Evolutionary conservation across 768 basidiomycete species (phyloP), one percentile per base, ranked within the genome.

Genomic region (Gloeophyllum trabeum): DNA sequence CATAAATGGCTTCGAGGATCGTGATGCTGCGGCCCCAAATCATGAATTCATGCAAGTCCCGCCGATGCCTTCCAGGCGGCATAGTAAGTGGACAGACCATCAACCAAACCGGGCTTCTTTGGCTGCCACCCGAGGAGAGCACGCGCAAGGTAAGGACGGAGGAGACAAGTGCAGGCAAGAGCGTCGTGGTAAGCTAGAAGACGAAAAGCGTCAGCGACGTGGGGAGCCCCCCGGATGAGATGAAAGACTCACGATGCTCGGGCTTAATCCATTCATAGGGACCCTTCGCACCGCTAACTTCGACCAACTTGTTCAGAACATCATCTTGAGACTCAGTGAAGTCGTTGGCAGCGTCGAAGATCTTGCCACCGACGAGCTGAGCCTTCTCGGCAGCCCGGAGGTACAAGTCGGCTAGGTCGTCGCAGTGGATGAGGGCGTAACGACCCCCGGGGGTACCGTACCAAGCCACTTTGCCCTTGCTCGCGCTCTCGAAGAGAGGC

Each of bases 321-420:
- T 6, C 4, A 14, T 43, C 48, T 6, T 46, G 43, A 6, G 60
- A 54, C 13, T 44, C 19, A 6, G 42, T 51, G 16, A 7, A 18
- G 30, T 12, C 21, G n/a, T 24, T 20, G 5, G n/a, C 22, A 21
- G 18, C n/a, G n/a, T n/a, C n/a, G n/a, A n/a, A n/a, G n/a, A n/a
- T n/a, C n/a, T 59, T 53, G 6, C 70, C 71, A 0, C 53, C 51
- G 16, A 61, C 46, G 5, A 66, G 45, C 6, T 51, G 42, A 1
- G 60, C 65, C 44, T 60, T 57, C 54, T 71, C 71, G 5, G 62
- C 63, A 1, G 57, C 61, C 6, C 62, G 51, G 3, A 70, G 25
- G 42, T 64, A 71, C 28, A 67, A 39, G 39, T 69, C 70, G 3
- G 69, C 69, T 26, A 69, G 52, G 46, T 73, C 71, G 48, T 73